A percentile compares a stretch with the other conserved stretches of the same genome.
Evolutionary conservation across 352 stramenopile species (phyloP).

Genomic region (Pythium catenulatum): DNA sequence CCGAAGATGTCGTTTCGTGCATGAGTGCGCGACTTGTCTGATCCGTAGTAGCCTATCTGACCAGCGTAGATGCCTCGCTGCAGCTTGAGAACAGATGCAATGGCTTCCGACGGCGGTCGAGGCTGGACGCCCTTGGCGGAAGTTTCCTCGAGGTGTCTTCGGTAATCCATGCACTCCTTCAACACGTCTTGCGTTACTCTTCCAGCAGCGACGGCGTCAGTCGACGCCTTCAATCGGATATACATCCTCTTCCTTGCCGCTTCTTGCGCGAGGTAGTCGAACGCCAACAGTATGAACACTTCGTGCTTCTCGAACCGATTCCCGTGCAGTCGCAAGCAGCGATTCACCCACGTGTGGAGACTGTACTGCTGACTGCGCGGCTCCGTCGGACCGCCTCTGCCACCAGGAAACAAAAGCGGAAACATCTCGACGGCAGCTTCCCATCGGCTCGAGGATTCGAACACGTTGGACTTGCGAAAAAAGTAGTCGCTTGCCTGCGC

Average conservation of each 20-base stretch:
- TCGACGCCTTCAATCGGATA: neutral
- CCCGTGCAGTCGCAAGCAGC: neutral
- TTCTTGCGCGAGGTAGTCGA: neutral
- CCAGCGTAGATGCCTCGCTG: neutral
- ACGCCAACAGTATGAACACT: neutral
- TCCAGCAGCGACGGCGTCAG: neutral
- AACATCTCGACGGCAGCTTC: neutral
- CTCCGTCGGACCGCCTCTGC: neutral
- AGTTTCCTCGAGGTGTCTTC: neutral
- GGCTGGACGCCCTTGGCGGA: neutral
- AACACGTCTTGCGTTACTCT: neutral
- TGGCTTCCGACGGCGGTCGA: neutral
- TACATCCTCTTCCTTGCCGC: neutral
- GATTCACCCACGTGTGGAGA: neutral
- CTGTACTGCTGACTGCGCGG: neutral
- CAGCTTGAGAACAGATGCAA: neutral
- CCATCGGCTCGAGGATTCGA: neutral
- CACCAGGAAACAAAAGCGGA: neutral
- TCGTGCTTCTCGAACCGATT: neutral
- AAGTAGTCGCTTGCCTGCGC: neutral
- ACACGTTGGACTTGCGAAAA: constrained; percentile 1
- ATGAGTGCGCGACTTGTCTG: neutral
- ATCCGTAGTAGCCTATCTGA: neutral
- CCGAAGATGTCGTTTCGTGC: constrained; percentile 9
- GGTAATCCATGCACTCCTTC: neutral